Evolutionary conservation across 257 asterid genomes (phyloP).

Genomic region (Solanum virginianum): DNA sequence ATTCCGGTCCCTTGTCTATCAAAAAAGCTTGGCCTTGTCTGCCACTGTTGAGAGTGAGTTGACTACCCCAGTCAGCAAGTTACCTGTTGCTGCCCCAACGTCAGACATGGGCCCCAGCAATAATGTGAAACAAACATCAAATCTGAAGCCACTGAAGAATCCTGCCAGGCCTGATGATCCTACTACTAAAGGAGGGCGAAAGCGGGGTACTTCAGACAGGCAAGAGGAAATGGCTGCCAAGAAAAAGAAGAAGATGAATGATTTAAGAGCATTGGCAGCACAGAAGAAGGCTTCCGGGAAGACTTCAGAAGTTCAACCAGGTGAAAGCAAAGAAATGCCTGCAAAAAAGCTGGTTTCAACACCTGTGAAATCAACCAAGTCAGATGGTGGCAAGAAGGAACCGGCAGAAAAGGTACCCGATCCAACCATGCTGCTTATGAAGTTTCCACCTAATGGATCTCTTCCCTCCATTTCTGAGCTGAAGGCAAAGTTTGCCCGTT

Average conservation of each 20-base stretch:
- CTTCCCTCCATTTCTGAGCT: constrained; percentile 80
- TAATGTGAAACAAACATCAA: constrained; percentile 19
- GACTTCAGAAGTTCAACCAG: constrained; percentile 24
- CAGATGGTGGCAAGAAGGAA: constrained; percentile 35
- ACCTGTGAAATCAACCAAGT: constrained; percentile 23
- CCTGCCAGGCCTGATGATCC: constrained; percentile 50
- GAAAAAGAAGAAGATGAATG: constrained; percentile 42
- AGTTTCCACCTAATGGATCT: constrained; percentile 60
- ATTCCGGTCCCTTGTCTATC: constrained; percentile 69
- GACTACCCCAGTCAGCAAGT: constrained; percentile 19
- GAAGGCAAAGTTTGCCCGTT: constrained; percentile 84
- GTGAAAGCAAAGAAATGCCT: constrained; percentile 24
- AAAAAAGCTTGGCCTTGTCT: constrained; percentile 48
- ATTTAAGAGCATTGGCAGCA: constrained; percentile 25
- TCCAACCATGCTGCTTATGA: constrained; percentile 81
- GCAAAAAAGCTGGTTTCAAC: constrained; percentile 8
- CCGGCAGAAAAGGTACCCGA: constrained; percentile 19
- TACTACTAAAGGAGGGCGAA: constrained; percentile 61
- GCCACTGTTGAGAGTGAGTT: constrained; percentile 37
- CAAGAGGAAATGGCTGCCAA: constrained; percentile 39
- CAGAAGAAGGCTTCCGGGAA: constrained; percentile 47
- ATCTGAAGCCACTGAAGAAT: constrained; percentile 35
- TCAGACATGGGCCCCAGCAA: constrained; percentile 13
- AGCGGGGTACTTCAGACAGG: constrained; percentile 60
- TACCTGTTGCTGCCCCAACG: constrained; percentile 8